Conservation (phyloP, 2,329 filamentous ascomycete species). For the Coniochaeta ligniaria region DNA sequence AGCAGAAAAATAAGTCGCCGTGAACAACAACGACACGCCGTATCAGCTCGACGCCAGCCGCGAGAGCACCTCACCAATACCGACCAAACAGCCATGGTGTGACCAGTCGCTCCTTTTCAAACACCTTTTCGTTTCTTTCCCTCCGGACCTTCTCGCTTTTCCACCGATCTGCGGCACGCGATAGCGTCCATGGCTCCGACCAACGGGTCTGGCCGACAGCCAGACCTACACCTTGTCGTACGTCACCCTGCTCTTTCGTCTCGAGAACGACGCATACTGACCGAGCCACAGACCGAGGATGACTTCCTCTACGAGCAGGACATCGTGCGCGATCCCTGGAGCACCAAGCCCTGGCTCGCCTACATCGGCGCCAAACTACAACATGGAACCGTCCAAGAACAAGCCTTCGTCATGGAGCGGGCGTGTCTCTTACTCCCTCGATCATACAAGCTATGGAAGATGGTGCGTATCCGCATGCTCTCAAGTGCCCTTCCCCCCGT, state of each 20-base stretch:
- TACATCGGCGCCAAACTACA: slow-evolving; percentile 89
- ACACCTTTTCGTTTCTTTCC: not conserved
- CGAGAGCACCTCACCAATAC: not conserved
- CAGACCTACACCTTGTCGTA: slow-evolving; percentile 43
- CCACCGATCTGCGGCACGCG: slow-evolving; percentile 5
- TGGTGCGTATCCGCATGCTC: slow-evolving; percentile 52
- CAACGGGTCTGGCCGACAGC: slow-evolving; percentile 24
- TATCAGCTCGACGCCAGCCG: not conserved
- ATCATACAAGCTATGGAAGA: slow-evolving; percentile 98
- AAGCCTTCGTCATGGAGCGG: slow-evolving; percentile 81
- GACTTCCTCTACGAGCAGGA: slow-evolving; percentile 97
- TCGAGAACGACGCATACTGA: not conserved
- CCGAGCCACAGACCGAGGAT: slow-evolving; percentile 50
- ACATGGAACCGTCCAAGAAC: slow-evolving; percentile 78
- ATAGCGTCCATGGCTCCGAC: slow-evolving; percentile 12
- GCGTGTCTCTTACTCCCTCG: slow-evolving; percentile 84
- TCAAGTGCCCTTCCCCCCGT: no score
- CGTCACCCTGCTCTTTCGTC: slow-evolving; percentile 10
- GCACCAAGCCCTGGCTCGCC: slow-evolving; percentile 88
- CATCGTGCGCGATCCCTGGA: slow-evolving; percentile 75
- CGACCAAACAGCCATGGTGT: slow-evolving; percentile 1
- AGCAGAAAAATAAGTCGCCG: not conserved
- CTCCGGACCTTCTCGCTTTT: not conserved
- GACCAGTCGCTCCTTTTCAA: not conserved
- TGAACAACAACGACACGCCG: not conserved